Conservation (phyloP, 2,329 filamentous ascomycete species). For the Stachybotrys chartarum region DNA sequence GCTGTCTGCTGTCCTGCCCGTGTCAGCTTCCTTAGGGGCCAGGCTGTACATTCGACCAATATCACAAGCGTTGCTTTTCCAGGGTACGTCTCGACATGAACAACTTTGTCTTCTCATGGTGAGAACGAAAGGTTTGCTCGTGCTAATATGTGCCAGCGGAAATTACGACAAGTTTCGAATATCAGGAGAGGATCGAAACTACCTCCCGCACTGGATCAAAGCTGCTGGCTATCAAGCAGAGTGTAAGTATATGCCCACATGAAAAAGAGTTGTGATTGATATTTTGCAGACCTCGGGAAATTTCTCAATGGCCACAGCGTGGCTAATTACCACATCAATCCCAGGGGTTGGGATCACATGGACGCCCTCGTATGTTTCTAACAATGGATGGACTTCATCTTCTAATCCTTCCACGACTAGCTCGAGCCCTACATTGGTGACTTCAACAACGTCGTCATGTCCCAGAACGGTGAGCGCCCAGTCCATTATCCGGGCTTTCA, state of each 20-base stretch:
- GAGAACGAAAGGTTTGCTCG: not conserved
- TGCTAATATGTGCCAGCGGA: not conserved
- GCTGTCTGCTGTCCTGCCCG: slow-evolving; percentile 5
- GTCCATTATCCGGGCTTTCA: slow-evolving; percentile 4
- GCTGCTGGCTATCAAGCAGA: slow-evolving; percentile 9
- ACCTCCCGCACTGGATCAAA: slow-evolving; percentile 9
- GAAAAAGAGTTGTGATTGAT: not conserved
- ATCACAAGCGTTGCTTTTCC: slow-evolving; percentile 5
- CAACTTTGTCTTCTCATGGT: too few species aligned
- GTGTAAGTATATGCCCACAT: not conserved
- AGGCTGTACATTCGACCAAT: slow-evolving; percentile 6
- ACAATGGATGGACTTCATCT: not conserved
- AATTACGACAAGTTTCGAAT: slow-evolving; percentile 5
- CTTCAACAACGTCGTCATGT: slow-evolving; percentile 7
- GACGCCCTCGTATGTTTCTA: slow-evolving; percentile 4
- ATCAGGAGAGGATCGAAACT: slow-evolving; percentile 5
- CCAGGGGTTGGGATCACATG: slow-evolving; percentile 7
- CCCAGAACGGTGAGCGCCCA: slow-evolving; percentile 4
- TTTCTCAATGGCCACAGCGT: slow-evolving; percentile 8
- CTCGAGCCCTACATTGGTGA: slow-evolving; percentile 7
- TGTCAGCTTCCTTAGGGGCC: slow-evolving; percentile 2
- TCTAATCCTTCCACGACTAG: not conserved
- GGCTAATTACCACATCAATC: slow-evolving; percentile 3
- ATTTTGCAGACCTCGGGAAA: slow-evolving; percentile 6
- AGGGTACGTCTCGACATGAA: not conserved